Evolutionary conservation across 345 rosid species (phyloP).

Genomic region (Sisymbrium altissimum): DNA sequence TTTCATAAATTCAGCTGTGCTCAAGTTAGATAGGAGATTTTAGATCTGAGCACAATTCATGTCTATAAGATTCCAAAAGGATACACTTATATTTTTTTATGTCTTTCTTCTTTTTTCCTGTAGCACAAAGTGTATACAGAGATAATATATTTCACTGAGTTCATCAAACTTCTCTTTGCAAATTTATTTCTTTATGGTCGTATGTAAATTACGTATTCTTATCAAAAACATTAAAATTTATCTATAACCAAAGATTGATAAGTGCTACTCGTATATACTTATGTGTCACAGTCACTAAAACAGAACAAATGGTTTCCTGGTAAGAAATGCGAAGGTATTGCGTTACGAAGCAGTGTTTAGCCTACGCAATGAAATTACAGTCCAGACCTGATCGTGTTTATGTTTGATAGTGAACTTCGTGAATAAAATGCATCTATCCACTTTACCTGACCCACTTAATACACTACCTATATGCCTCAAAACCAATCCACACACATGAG

Average conservation of each 20-base stretch:
- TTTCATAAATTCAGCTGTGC: background rate
- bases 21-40: conserved; percentile 3
- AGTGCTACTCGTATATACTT: background rate
- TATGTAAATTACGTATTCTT: conserved; percentile 9
- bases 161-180: conserved; percentile 16
- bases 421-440: conserved; percentile 3
- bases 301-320: background rate
- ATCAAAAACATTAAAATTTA: background rate
- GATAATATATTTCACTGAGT: conserved; percentile 1
- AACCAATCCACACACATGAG: background rate
- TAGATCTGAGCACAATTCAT: conserved; percentile 7
- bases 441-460: background rate
- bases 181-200: background rate
- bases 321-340: background rate
- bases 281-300: conserved; percentile 5
- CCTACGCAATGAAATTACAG: background rate
- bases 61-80: background rate
- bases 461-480: background rate
- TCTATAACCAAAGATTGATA: conserved; percentile 10
- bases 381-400: background rate
- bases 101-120: conserved; percentile 8
- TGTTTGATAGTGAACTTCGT: background rate
- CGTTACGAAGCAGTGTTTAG: background rate
- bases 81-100: background rate
- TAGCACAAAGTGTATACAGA: conserved; percentile 25